Base-by-base conservation (phyloP, 805 yeast genomes). In the Dipodascus albidus region DNA sequence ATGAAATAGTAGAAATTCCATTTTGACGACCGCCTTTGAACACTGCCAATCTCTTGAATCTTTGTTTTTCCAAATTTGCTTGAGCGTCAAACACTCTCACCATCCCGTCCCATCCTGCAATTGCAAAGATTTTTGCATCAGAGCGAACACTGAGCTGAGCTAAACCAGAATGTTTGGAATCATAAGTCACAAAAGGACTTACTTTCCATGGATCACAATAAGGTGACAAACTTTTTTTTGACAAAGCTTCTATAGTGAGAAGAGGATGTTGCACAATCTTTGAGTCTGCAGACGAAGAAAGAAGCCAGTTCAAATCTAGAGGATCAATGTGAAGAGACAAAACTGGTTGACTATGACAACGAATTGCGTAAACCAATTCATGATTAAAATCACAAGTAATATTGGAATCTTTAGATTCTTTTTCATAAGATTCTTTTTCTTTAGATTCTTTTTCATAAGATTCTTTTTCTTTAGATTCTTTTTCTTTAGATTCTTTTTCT, bases 21-120 rank as follows among this genome's bases (percentile, higher is more conserved):
- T 61, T 59, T n/a, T 61, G 61, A 3, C 64, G 55, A 3, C 65
- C 65, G 11, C 64, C 69, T 4, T 54, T 53, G 47, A 68, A 63
- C 19, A 67, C 60, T 0, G 65, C 62, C 31, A 69, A 62, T 8
- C 68, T 68, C 48, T 66, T 64, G 2, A 68, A 54, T 14, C 17
- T n/a, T 14, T 38, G 44, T 38, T 38, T 38, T 4, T 38, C 20
- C 6, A 38, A 11, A 38, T 38, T 38, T 38, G 60, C 53, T 2
- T 52, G 47, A 3, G 60, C 59, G 1, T 59, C 58, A 55, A 64
- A 69, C 31, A 71, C 59, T 0, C 70, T 59, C 3, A 67, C 68
- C 31, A 57, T 60, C 2, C 72, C 71, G 35, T 73, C 71, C 75
- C 75, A 71, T n/a, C 74, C 71, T 1, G 72, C 69, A 1, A 68